Evolutionary conservation across 805 yeast species (phyloP), one percentile per base, ranked within the genome.

Genomic region (Saccharomyces kudriavzevii): DNA sequence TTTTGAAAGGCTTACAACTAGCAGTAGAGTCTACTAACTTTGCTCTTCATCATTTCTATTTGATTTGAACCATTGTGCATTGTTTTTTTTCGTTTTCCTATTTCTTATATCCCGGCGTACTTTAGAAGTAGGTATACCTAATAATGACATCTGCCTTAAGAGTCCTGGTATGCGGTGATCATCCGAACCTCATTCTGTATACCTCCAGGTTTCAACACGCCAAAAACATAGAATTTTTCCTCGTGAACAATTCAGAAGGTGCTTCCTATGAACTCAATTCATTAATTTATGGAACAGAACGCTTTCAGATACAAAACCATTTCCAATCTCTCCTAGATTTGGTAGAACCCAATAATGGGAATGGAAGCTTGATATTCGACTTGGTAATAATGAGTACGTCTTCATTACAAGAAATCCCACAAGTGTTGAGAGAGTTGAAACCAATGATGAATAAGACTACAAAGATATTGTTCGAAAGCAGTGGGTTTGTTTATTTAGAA

Each of bases 401-500:
- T 11, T 78, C 82, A 0, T 62, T 80, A 49, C 81, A 79, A 59
- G 79, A 78, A 52, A 65, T 80, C 22, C 71, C 81, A 5, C 59
- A 71, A 2, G 30, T 74, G 6, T 71, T 77, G 26, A 50, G 68
- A 2, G 65, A 68, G 40, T 56, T 80, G 24, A 56, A 69, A 3
- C 62, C 72, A 0, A 53, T 74, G 14, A 52, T 79, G 25, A 65
- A 65, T 50, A 64, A 64, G 56, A 75, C 62, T 24, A 76, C 88
- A 24, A 70, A 80, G 27, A 68, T 86, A 4, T 68, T 85, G 20
- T 71, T 85, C 31, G 92, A 86, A 69, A 77, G 83, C 50, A 78
- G 88, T 0, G 86, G 88, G 2, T 84, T 78, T 63, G 79, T 86
- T 52, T 82, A 83, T 63, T 65, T 86, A 50, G 91, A 85, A 64